Base-by-base conservation (phyloP, 495 filamentous ascomycete species). In the Penicillium ochrochloron region DNA sequence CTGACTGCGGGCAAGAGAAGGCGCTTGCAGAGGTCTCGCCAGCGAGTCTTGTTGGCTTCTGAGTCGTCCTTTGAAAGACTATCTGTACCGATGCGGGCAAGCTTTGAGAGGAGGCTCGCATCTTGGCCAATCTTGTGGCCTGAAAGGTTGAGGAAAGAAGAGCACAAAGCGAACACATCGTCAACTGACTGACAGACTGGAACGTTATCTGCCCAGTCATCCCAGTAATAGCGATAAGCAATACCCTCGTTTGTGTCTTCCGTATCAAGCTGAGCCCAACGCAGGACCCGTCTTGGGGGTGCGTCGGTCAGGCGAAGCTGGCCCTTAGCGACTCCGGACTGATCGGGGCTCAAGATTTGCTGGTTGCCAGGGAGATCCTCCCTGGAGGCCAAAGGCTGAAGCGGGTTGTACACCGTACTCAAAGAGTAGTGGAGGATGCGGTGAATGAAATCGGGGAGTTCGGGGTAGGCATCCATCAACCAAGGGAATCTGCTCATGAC, bases 181-280 rank as follows among this genome's bases (percentile, higher is more conserved):
- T 97, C 92, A 7, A 96, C 85, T 4, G 81, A 89, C 71, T 96
- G 93, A 70, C 95, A 98, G 11, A 96, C 77, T 2, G 96, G 96
- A 33, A 98, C 82, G 65, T 93, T 94, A 65, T 98, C 94, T 11
- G 90, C 83, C 96, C 96, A 99, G 59, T 98, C 94, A 62, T 97
- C 94, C 88, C 93, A 97, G 76, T 98, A 99, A 73, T 96, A 98
- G 29, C 90, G 85, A 70, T 96, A 97, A 53, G 88, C 85, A 5
- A 82, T 84, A 8, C 88, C 89, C 69, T 93, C 91, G 42, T 84
- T 86, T 7, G 82, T 85, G 64, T 93, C 92, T 55, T 83, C 83
- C 64, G 85, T 87, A 62, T 97, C 93, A 15, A 92, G 81, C 66
- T 89, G 86, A 21, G 92, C 89, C 92, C 92, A 96, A 59, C 87